These are phyloP conservation scores for Populus tomentosa DNA, from an alignment of 441 rosid species.

Conservation along the genomic window DNA sequence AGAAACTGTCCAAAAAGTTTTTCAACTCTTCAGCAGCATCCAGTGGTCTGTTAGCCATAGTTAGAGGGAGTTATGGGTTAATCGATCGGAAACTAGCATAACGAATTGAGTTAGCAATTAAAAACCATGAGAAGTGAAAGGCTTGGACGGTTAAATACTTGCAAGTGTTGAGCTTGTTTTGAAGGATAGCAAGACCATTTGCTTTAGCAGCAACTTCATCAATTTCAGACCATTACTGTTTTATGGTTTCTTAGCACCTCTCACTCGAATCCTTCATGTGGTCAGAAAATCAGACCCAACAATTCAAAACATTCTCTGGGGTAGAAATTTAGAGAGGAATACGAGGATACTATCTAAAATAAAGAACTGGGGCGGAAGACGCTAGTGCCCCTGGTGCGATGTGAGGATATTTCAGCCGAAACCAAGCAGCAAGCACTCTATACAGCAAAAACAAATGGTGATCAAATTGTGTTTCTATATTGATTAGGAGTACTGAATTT, in stretches of 20 bases:
- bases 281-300: background rate
- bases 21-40: background rate
- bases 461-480: background rate
- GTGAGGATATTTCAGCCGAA: constrained; percentile 37
- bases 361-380: constrained; percentile 34
- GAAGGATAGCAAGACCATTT: constrained; percentile 25
- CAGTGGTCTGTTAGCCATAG: constrained; percentile 14
- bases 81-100: background rate
- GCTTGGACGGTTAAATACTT: background rate
- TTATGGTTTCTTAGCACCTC: constrained; percentile 23
- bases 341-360: constrained; percentile 11
- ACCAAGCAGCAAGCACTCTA: constrained; percentile 36
- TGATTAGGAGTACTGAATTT: too few relatives aligned
- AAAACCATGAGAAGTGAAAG: background rate
- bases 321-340: background rate
- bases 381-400: constrained; percentile 30
- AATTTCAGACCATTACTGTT: constrained; percentile 25
- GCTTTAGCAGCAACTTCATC: constrained; percentile 10
- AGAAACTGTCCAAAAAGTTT: background rate
- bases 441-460: background rate
- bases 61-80: background rate
- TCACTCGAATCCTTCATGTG: constrained; percentile 29
- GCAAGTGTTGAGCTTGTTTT: constrained; percentile 25
- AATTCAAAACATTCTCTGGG: background rate
- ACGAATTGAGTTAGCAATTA: background rate